A percentile compares a stretch with the other conserved stretches of the same genome.
Conservation (phyloP, 345 rosid species). For the Lepidium aucheri region DNA sequence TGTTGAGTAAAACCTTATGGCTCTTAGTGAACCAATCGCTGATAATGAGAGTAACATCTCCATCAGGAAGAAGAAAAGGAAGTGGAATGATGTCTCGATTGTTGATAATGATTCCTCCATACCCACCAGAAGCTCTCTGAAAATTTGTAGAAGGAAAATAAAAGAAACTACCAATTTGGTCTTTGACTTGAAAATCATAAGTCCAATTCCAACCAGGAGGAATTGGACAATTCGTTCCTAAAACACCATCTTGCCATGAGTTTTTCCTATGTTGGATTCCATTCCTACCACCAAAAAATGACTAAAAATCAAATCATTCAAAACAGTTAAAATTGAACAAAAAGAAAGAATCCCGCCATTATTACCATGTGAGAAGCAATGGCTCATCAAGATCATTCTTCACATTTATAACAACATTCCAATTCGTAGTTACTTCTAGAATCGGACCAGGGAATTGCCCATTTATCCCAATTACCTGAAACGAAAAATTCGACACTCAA, state of each 20-base stretch:
- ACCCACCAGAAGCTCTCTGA: slow-evolving; percentile 79
- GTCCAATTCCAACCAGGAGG: slow-evolving; percentile 87
- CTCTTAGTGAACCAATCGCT: slow-evolving; percentile 72
- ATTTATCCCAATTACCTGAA: slow-evolving; percentile 57
- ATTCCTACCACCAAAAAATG: slow-evolving; percentile 36
- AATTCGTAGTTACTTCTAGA: slow-evolving; percentile 63
- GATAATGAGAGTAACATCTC: slow-evolving; percentile 61
- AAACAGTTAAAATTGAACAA: not conserved
- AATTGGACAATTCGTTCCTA: slow-evolving; percentile 83
- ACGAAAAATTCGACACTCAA: too few relatives aligned
- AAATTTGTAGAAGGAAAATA: slow-evolving; percentile 64
- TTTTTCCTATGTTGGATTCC: slow-evolving; percentile 72
- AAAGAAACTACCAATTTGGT: slow-evolving; percentile 82
- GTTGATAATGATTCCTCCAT: slow-evolving; percentile 61
- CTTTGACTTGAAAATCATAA: slow-evolving; percentile 74
- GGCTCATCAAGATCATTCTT: slow-evolving; percentile 69
- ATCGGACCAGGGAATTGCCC: slow-evolving; percentile 71
- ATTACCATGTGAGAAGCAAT: slow-evolving; percentile 69
- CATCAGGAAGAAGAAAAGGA: slow-evolving; percentile 65
- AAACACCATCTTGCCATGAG: slow-evolving; percentile 91
- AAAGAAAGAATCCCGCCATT: not conserved
- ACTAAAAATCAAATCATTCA: not conserved
- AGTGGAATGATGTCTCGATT: slow-evolving; percentile 59
- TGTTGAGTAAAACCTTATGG: slow-evolving; percentile 53
- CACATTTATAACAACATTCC: slow-evolving; percentile 65